Base-by-base conservation (phyloP, 352 stramenopile species). In the Globisporangium cystogenes region DNA sequence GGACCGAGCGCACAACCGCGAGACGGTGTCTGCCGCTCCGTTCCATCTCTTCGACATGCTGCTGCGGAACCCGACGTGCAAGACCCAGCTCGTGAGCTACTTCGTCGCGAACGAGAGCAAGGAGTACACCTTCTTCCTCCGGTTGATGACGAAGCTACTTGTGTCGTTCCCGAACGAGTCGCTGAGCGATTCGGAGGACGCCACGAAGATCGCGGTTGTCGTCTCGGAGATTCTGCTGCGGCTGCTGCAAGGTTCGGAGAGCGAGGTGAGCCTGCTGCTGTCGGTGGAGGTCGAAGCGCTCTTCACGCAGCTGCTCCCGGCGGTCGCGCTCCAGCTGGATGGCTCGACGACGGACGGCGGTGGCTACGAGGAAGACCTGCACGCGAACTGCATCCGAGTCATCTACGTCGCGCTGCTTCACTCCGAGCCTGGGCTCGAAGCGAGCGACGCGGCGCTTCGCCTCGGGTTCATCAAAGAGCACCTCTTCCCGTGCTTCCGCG, bases 81-180 rank as follows among this genome's bases (percentile, higher is more conserved):
- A 68, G 36, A 48, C 62, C 4, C 80, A 89, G 43, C 44, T 90
- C 7, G 52, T 84, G 14, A 51, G 58, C 31, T 85, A 86, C 36
- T 89, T 89, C 49, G 40, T 82, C 18, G 57, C 49, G 35, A 87
- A 85, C 26, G 65, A 80, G 57, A 67, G 59, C 50, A 82, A 80
- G 24, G 75, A 87, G 48, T 88, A 72, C 40, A 72, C 73, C 0
- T 86, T 86, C 63, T 90, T 90, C 53, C 47, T 89, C 21, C 75
- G 74, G 0, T 35, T 88, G 16, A 86, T 86, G 74, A 53, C 71
- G 10, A 89, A 82, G 56, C 56, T 90, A 36, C 62, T 90, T 4
- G 59, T 64, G 4, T 62, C 70, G 8, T 87, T 87, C 63, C 56
- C 72, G 14, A 60, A 70, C 15, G 68, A 87, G 29, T 46, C 36